Evolutionary conservation across 2,329 filamentous ascomycete species (phyloP), one percentile per base, ranked within the genome.

Genomic region (Microascus cirrosus): DNA sequence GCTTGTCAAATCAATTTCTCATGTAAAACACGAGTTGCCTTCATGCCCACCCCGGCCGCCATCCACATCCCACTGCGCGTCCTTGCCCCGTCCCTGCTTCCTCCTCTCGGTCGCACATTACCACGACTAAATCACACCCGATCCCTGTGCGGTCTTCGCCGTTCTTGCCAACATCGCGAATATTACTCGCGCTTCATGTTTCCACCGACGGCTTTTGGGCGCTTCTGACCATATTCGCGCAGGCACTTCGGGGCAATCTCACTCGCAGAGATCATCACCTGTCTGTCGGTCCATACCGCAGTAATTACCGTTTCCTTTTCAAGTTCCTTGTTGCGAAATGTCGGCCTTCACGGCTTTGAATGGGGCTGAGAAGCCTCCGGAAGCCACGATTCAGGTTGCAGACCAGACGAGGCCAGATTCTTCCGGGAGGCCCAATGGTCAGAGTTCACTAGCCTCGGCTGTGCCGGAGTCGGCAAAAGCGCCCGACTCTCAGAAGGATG

Each of bases 341-440:
- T 73, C 78, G 45, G 68, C 74, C n/a, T 80, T 79, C 60, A 78
- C 72, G 34, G 75, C 76, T 62, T 73, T 81, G n/a, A 79, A 79
- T 61, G 75, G 77, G 62, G 73, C 69, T 63, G 78, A 76, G 60
- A 78, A 74, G 62, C 66, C 68, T 28, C 64, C 70, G 51, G 74
- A 74, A 59, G 65, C 66, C 25, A 64, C 73, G 11, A 59, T 54
- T 15, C 58, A 55, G 24, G 57, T 45, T 25, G 56, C 55, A 42
- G 60, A 61, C 22, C 59, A 61, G 20, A 32, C 53, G 8, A 56
- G 59, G 28, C 42, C 56, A 15, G 48, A 35, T 8, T 39, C 59
- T 48, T 52, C 54, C 35, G 59, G 58, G 4, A 53, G 52, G 13
- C 13, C 39, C 15, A 58, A 58, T 25, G 57, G 57, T 12, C 57